A percentile compares a stretch with the other conserved stretches of the same genome.
Evolutionary conservation across 2,329 filamentous ascomycete species (phyloP).

Genomic region (Trichoderma polysporum): DNA sequence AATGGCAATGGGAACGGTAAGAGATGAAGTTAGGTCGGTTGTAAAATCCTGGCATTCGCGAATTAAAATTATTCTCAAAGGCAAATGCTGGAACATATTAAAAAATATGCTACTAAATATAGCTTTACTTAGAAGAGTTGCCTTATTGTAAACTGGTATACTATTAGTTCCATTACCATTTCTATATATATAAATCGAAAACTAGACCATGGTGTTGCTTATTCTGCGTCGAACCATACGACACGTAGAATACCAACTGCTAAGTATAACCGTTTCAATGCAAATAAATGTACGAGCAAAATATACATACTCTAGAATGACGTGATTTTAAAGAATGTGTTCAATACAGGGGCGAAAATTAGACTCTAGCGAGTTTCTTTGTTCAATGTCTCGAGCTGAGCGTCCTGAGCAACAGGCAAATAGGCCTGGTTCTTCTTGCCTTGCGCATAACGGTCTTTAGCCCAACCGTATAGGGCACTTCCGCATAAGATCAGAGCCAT

Average conservation of each 20-base stretch:
- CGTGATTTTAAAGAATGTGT: background rate
- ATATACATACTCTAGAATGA: background rate
- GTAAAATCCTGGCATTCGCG: too few relatives aligned
- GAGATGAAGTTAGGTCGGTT: too few relatives aligned
- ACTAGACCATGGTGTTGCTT: too few relatives aligned
- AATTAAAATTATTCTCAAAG: background rate
- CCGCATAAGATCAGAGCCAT: conserved; percentile 14
- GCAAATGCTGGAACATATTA: background rate
- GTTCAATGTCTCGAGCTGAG: background rate
- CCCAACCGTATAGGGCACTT: conserved; percentile 14
- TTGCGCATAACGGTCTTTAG: conserved; percentile 7
- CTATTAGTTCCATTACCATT: background rate
- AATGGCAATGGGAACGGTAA: too few relatives aligned
- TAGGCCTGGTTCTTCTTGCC: conserved; percentile 2
- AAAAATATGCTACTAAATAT: background rate
- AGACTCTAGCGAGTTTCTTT: background rate
- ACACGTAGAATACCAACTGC: background rate
- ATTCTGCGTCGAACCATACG: background rate
- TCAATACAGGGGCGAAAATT: background rate
- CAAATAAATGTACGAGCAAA: background rate
- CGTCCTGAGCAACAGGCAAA: conserved; percentile 14
- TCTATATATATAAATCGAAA: background rate
- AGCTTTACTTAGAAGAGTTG: background rate
- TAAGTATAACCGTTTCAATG: background rate
- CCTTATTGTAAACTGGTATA: too few relatives aligned